phyloP scores from a whole-genome alignment of 192 early-diverging fungal species.

The Gryganskiella cystojenkinii region DNA sequence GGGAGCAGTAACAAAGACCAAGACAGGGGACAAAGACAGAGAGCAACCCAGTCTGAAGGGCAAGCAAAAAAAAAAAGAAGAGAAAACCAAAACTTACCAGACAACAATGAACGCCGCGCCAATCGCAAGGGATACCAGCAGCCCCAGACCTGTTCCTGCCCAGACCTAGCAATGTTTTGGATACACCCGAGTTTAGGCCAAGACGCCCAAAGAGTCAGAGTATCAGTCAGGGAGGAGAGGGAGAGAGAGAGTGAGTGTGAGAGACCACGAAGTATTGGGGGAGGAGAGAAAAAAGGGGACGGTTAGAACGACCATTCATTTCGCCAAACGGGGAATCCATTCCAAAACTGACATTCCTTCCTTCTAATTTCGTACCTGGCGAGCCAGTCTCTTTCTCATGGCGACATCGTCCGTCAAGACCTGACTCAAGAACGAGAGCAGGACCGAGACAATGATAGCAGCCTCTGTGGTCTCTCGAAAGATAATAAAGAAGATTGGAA shows the following conservation, averaged over 20 bases:
- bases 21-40: not conserved
- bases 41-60: too few relatives aligned
- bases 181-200: not conserved
- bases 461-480: constrained; percentile 89
- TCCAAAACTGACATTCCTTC: not conserved
- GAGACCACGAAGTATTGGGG: not conserved
- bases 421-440: constrained; percentile 70
- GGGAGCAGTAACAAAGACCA: not conserved
- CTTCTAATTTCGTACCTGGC: constrained; percentile 9
- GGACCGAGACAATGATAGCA: constrained; percentile 83
- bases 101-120: constrained; percentile 81
- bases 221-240: not conserved
- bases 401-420: constrained; percentile 12
- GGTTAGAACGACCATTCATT: too few relatives aligned
- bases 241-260: constrained; percentile 5
- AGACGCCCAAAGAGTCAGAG: not conserved
- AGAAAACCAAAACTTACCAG: constrained; percentile 62
- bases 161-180: constrained; percentile 71
- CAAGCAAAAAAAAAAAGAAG: not conserved
- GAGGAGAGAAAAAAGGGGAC: not conserved
- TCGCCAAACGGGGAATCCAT: too few relatives aligned
- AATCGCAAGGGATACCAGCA: constrained; percentile 74
- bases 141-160: constrained; percentile 76
- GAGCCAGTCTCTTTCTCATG: constrained; percentile 18
- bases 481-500: constrained; percentile 77